Evolutionary conservation across 139 green algal species (phyloP), one percentile per base, ranked within the genome.

Genomic region (Desmodesmus armatus): DNA sequence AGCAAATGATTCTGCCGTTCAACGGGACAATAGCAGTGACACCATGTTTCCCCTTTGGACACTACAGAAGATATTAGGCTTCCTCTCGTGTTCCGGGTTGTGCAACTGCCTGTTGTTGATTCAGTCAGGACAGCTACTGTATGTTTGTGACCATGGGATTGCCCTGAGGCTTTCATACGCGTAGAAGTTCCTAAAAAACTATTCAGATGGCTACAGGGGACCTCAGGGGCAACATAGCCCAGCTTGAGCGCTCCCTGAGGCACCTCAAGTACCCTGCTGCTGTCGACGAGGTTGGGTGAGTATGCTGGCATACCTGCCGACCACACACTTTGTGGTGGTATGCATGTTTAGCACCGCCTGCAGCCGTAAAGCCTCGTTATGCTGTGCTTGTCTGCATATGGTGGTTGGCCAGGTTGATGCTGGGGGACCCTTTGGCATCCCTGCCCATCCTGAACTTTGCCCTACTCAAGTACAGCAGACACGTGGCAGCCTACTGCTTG

Each of bases 171-270:
- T n/a, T n/a, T n/a, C n/a, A n/a, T n/a, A n/a, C n/a, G n/a, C n/a
- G n/a, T n/a, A n/a, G n/a, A n/a, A n/a, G n/a, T n/a, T n/a, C n/a
- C n/a, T n/a, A n/a, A n/a, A n/a, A n/a, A n/a, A n/a, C n/a, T n/a
- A n/a, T n/a, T n/a, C n/a, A n/a, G n/a, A 93, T 91, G 87, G 77
- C 87, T 0, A 95, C 90, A 5, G 92, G 92, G 1, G 93, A 95
- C 63, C 17, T 94, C 0, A 37, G 70, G 21, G 91, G 90, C 17
- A 94, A 94, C n/a, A 55, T 94, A 3, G 51, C 87, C 13, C 49
- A 90, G 13, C 86, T 96, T 31, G 55, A 84, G 27, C 83, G 89
- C 2, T 88, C 92, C 37, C 72, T 94, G 2, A 84, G 83, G 40
- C 80, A 88, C 3, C 84, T 95, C 25, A 94, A 92, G 62, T 94